phyloP scores from a whole-genome alignment of 1,139 yeast genomes.

The Chernovozyma sophiae-reginae region DNA sequence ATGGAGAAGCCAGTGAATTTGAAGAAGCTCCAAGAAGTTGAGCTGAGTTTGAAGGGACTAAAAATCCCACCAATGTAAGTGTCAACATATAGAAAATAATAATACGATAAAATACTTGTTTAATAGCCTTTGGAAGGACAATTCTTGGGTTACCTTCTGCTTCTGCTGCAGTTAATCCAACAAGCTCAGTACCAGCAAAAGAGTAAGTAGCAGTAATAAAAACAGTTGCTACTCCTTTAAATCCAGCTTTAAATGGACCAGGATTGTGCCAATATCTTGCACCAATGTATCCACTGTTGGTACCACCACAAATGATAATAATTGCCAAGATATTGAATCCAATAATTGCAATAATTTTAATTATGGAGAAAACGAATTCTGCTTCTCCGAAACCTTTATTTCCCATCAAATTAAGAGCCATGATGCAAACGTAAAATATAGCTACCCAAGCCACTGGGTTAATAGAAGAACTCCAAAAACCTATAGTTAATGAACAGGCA shows the following conservation, averaged over 20 bases:
- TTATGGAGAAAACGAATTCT: slow-evolving; percentile 56
- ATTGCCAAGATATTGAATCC: slow-evolving; percentile 72
- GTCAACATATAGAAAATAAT: slow-evolving; percentile 39
- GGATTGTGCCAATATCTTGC: slow-evolving; percentile 55
- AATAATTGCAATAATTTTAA: slow-evolving; percentile 58
- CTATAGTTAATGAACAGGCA: slow-evolving; percentile 65
- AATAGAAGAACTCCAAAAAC: slow-evolving; percentile 56
- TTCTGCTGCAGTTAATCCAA: slow-evolving; percentile 36
- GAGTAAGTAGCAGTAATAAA: slow-evolving; percentile 42
- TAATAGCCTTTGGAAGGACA: slow-evolving; percentile 39
- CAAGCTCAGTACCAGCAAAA: slow-evolving; percentile 43
- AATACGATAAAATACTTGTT: slow-evolving; percentile 43
- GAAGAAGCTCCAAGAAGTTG: slow-evolving; percentile 28
- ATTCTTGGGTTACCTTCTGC: slow-evolving; percentile 35
- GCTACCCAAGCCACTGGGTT: slow-evolving; percentile 67
- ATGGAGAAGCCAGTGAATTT: slow-evolving; percentile 37
- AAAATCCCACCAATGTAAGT: slow-evolving; percentile 37
- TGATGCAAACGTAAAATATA: slow-evolving; percentile 56
- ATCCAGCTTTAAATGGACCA: slow-evolving; percentile 63
- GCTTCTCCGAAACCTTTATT: slow-evolving; percentile 67
- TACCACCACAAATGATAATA: slow-evolving; percentile 63
- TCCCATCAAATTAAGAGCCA: slow-evolving; percentile 53
- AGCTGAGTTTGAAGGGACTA: slow-evolving; percentile 31
- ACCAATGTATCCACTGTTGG: slow-evolving; percentile 46
- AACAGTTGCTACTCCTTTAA: slow-evolving; percentile 48